phyloP scores from a whole-genome alignment of 345 rosid species.

The Stellera chamaejasme region DNA sequence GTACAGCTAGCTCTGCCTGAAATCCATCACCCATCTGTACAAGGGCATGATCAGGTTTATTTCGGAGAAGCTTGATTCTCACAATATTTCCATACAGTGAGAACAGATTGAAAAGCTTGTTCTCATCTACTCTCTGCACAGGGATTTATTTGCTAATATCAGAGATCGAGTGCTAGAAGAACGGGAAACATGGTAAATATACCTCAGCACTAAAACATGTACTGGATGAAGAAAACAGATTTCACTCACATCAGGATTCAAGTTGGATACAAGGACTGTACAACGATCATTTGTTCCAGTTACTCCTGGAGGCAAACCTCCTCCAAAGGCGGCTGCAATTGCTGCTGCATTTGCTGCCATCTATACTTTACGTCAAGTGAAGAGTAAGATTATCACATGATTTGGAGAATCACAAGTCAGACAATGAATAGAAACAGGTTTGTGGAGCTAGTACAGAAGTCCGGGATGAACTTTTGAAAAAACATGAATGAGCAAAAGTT shows the following conservation, averaged over 20 bases:
- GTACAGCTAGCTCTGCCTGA: conserved; percentile 95
- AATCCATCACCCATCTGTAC: conserved; percentile 99
- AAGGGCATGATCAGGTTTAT: conserved; percentile 97
- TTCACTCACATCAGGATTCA: conserved; percentile 77
- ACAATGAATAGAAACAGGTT: conserved; percentile 1
- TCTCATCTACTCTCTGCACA: conserved; percentile 77
- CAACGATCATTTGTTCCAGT: conserved; percentile 94
- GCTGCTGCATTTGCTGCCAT: conserved; percentile 92
- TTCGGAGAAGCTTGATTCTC: conserved; percentile 87
- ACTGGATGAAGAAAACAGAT: background rate
- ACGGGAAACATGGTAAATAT: background rate
- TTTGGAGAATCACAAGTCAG: background rate
- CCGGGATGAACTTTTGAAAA: too few relatives aligned
- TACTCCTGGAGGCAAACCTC: conserved; percentile 93
- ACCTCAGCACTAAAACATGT: background rate
- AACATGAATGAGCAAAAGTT: too few relatives aligned
- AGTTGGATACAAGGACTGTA: conserved; percentile 80
- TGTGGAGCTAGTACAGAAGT: too few relatives aligned
- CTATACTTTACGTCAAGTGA: conserved; percentile 11
- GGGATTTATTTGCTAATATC: conserved; percentile 10
- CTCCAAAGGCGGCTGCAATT: conserved; percentile 93
- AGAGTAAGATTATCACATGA: conserved; percentile 2
- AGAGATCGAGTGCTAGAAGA: background rate
- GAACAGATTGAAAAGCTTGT: conserved; percentile 90
- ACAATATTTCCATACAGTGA: conserved; percentile 94